These are phyloP conservation scores for Coemansia reversa DNA, from an alignment of 192 early-diverging fungal species.

Conservation along the genomic window DNA sequence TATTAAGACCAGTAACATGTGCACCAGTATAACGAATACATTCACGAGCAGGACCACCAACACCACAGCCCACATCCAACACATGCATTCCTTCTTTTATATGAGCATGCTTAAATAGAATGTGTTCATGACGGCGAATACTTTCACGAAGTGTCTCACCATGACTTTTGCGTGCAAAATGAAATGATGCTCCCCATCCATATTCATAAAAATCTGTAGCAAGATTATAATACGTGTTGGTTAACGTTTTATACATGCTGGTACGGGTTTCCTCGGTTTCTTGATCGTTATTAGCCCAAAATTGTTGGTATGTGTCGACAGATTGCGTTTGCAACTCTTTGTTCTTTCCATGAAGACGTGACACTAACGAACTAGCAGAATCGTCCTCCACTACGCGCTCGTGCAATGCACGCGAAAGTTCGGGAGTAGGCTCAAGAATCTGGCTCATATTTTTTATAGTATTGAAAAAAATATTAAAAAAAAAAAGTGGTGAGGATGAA, in stretches of 20 bases:
- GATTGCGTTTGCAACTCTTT: slow-evolving; percentile 63
- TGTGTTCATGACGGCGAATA: slow-evolving; percentile 91
- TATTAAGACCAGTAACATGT: slow-evolving; percentile 90
- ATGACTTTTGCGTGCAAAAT: slow-evolving; percentile 82
- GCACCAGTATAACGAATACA: slow-evolving; percentile 88
- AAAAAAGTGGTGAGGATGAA: not conserved
- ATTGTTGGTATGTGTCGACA: slow-evolving; percentile 69
- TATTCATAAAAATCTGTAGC: slow-evolving; percentile 85
- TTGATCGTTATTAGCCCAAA: slow-evolving; percentile 64
- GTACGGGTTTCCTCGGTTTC: slow-evolving; percentile 64
- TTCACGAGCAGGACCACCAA: slow-evolving; percentile 94
- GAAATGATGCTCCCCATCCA: slow-evolving; percentile 90
- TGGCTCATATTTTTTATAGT: slow-evolving; percentile 19
- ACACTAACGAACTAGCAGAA: slow-evolving; percentile 41
- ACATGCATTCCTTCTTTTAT: slow-evolving; percentile 70
- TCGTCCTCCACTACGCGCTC: slow-evolving; percentile 39
- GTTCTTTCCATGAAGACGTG: slow-evolving; percentile 59
- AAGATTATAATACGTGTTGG: slow-evolving; percentile 82
- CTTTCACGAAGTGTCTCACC: slow-evolving; percentile 75
- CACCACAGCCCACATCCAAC: slow-evolving; percentile 94
- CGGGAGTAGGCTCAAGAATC: slow-evolving; percentile 50
- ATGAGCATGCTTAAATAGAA: slow-evolving; percentile 71
- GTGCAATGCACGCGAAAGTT: slow-evolving; percentile 51
- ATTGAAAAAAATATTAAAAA: not conserved
- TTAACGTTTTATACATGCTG: slow-evolving; percentile 64